A percentile compares a stretch with the other conserved stretches of the same genome.
Conservation (phyloP, 345 rosid species). For the Aethionema arabicum region DNA sequence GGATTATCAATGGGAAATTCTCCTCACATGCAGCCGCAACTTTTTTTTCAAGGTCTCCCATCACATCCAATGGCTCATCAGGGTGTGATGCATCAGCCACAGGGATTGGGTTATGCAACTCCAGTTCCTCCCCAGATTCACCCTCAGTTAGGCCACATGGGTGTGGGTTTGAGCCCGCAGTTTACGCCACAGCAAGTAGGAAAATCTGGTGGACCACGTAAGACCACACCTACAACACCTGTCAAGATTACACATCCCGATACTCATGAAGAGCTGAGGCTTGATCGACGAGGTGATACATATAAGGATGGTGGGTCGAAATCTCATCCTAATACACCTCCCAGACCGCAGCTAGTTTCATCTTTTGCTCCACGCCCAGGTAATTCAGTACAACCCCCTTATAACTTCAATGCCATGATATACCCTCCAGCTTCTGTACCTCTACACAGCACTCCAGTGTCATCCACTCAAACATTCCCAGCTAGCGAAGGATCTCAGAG, state of each 20-base stretch:
- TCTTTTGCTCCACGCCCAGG: slow-evolving; percentile 56
- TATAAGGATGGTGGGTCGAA: slow-evolving; percentile 60
- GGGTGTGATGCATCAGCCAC: slow-evolving; percentile 84
- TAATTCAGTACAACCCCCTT: slow-evolving; percentile 53
- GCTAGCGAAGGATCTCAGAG: slow-evolving; percentile 61
- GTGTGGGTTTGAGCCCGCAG: slow-evolving; percentile 60
- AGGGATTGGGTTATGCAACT: slow-evolving; percentile 61
- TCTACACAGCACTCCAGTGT: slow-evolving; percentile 52
- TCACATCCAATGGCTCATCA: slow-evolving; percentile 73
- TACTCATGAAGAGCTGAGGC: slow-evolving; percentile 92
- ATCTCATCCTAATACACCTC: slow-evolving; percentile 56
- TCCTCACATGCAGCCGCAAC: slow-evolving; percentile 64
- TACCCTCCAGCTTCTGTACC: slow-evolving; percentile 58
- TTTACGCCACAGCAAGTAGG: slow-evolving; percentile 78
- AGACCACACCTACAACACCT: slow-evolving; percentile 37
- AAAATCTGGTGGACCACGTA: slow-evolving; percentile 62
- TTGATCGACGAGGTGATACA: slow-evolving; percentile 63
- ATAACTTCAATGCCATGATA: slow-evolving; percentile 41
- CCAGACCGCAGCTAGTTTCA: slow-evolving; percentile 64
- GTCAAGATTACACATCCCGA: slow-evolving; percentile 94
- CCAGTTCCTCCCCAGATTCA: slow-evolving; percentile 65
- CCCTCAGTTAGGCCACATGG: slow-evolving; percentile 66
- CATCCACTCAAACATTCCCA: slow-evolving; percentile 58
- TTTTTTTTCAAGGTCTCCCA: slow-evolving; percentile 70
- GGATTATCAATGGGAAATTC: slow-evolving; percentile 65